Evolutionary conservation across 495 filamentous ascomycete genomes (phyloP).

Genomic region (Podospora fimiseda): DNA sequence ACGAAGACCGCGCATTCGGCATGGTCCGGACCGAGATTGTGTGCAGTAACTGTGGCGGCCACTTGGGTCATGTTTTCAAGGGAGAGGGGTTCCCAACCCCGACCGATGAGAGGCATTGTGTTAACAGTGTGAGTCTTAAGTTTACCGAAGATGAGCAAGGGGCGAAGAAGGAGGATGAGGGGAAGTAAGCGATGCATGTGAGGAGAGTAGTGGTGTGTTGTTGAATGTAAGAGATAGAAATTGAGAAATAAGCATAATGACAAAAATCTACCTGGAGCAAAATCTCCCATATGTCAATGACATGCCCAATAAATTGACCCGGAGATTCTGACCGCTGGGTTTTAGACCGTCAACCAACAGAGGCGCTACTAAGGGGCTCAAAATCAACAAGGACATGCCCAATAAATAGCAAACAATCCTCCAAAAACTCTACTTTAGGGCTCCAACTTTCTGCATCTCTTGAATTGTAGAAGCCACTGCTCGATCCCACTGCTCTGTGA

Average conservation of each 20-base stretch:
- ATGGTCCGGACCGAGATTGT: constrained; percentile 90
- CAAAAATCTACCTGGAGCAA: too few relatives aligned
- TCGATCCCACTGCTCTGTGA: constrained; percentile 4
- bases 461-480: constrained; percentile 3
- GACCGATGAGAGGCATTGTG: constrained; percentile 94
- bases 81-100: constrained; percentile 86
- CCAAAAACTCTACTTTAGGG: too few relatives aligned
- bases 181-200: constrained; percentile 22
- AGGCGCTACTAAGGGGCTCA: too few relatives aligned
- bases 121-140: constrained; percentile 87
- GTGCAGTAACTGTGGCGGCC: constrained; percentile 88
- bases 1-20: constrained; percentile 68
- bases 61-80: constrained; percentile 96
- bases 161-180: constrained; percentile 29
- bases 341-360: too few relatives aligned
- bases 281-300: too few relatives aligned
- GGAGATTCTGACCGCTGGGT: too few relatives aligned
- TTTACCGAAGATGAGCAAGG: constrained; percentile 63
- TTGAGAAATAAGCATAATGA: too few relatives aligned
- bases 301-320: too few relatives aligned
- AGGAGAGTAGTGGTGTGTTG: background rate
- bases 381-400: too few relatives aligned
- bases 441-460: constrained; percentile 13
- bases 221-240: background rate
- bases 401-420: too few relatives aligned